Evolutionary conservation across 2,329 filamentous ascomycete genomes (phyloP), one percentile per base, ranked within the genome.

Genomic region (Fusarium concolor): DNA sequence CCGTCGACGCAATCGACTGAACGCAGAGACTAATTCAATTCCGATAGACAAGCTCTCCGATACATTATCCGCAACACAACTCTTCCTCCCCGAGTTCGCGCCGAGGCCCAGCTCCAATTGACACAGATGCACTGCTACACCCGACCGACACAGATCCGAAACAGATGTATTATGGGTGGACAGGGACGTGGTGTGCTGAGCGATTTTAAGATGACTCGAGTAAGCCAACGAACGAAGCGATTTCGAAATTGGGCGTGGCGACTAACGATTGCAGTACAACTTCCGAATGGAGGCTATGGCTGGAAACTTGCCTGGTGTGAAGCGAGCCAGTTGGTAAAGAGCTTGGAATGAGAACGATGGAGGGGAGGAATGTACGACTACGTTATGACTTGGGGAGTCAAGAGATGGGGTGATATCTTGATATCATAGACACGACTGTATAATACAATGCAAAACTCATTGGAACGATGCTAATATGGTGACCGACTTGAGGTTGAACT

Each of bases 71-170:
- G 92, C 79, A 99, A 99, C 81, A 96, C 93, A 31, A 91, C 90
- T 2, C 90, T 99, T 5, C 89, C 94, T 3, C 85, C 89, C 56
- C 89, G 94, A 75, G 89, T 92, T 51, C 92, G 96, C 75, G 93
- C 93, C 65, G 92, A 97, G 79, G 96, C 96, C 41, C 95, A 98
- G 83, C 88, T 99, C 57, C 91, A 98, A 82, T 85, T 99, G 70
- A 89, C 91, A 5, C 91, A 97, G 82, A 97, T 98, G 95, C 94
- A 97, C 83, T 90, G 89, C 84, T 98, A 98, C 82, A 98, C 96
- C 35, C 87, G 94, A 64, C 89, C 93, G 60, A 97, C 95, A 49
- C 94, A 97, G 84, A 94, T 99, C 79, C 90, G 91, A 79, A 98
- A 97, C 82, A 85, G 96, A 72, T 99, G 96, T 83, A 90, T 97